These are phyloP conservation scores for Didymella pomorum DNA, from an alignment of 2,329 filamentous ascomycete species.

Conservation along the genomic window DNA sequence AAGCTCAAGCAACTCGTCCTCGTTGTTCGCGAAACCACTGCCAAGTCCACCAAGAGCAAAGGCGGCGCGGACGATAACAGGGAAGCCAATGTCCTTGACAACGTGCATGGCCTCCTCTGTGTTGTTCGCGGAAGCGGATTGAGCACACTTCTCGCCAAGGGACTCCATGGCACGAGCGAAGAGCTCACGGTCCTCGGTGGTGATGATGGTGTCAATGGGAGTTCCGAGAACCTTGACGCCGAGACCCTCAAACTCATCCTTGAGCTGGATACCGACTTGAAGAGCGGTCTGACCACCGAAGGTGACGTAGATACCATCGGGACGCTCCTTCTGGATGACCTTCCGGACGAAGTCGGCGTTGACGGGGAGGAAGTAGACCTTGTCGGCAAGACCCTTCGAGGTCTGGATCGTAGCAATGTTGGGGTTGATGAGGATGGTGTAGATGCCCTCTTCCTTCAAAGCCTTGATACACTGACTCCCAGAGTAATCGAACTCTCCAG, in stretches of 20 bases:
- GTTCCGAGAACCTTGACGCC: constrained; percentile 96
- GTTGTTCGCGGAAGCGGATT: constrained; percentile 90
- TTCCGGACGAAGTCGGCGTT: constrained; percentile 97
- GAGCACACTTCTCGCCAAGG: constrained; percentile 96
- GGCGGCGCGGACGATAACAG: constrained; percentile 94
- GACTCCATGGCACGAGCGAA: constrained; percentile 99
- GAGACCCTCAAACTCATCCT: constrained; percentile 92
- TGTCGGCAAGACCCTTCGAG: constrained; percentile 95
- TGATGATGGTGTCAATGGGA: constrained; percentile 97
- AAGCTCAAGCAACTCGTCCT: constrained; percentile 80
- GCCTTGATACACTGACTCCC: constrained; percentile 99
- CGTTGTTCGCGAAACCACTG: constrained; percentile 92
- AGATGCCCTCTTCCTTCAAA: constrained; percentile 96
- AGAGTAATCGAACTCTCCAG: constrained; percentile 98
- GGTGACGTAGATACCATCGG: constrained; percentile 96
- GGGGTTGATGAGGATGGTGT: constrained; percentile 97
- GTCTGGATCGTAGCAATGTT: constrained; percentile 99
- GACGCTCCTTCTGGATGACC: constrained; percentile 92
- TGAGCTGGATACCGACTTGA: constrained; percentile 95
- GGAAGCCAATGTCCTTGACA: constrained; percentile 91
- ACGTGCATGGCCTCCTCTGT: constrained; percentile 88
- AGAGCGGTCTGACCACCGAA: constrained; percentile 98
- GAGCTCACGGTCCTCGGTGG: constrained; percentile 95
- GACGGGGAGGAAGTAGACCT: constrained; percentile 98
- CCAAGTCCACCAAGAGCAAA: constrained; percentile 95